phyloP scores from a whole-genome alignment of 495 filamentous ascomycete genomes.

The Talaromyces trachyspermus region DNA sequence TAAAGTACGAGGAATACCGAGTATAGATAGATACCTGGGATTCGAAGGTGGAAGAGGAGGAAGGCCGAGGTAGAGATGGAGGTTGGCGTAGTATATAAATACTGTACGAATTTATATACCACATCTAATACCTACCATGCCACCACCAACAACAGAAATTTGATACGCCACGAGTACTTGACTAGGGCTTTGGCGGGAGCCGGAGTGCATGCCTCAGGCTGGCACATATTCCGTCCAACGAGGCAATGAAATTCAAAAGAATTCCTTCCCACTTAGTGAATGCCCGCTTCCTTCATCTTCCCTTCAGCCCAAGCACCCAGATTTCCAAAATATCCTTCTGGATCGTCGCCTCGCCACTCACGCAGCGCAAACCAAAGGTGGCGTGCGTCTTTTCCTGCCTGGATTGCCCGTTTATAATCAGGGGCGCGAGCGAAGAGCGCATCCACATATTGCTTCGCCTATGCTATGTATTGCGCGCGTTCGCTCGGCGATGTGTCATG shows the following conservation, averaged over 20 bases:
- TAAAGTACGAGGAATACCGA: constrained; percentile 55
- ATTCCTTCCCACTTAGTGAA: no score
- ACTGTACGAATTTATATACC: no score
- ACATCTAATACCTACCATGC: no score
- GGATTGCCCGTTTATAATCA: constrained; percentile 22
- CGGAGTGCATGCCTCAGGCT: no score
- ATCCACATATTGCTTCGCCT: constrained; percentile 19
- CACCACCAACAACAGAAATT: no score
- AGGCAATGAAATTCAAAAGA: no score
- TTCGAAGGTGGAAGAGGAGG: constrained; percentile 9
- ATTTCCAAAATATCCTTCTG: constrained; percentile 26
- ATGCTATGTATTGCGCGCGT: constrained; percentile 18
- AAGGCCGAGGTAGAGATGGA: background rate
- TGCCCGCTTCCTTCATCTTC: constrained; percentile 11
- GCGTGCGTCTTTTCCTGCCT: constrained; percentile 26
- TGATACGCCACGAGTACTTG: no score
- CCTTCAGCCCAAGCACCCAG: constrained; percentile 26
- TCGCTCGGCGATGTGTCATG: constrained; percentile 13
- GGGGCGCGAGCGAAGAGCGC: constrained; percentile 17
- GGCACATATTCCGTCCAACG: no score
- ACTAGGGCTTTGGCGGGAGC: no score
- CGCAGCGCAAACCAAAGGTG: constrained; percentile 30
- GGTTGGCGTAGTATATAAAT: no score
- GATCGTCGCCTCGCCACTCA: constrained; percentile 27
- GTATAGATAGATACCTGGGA: constrained; percentile 52